Conservation (phyloP, 2,329 filamentous ascomycete genomes). For the Aspergillus phoenicis region DNA sequence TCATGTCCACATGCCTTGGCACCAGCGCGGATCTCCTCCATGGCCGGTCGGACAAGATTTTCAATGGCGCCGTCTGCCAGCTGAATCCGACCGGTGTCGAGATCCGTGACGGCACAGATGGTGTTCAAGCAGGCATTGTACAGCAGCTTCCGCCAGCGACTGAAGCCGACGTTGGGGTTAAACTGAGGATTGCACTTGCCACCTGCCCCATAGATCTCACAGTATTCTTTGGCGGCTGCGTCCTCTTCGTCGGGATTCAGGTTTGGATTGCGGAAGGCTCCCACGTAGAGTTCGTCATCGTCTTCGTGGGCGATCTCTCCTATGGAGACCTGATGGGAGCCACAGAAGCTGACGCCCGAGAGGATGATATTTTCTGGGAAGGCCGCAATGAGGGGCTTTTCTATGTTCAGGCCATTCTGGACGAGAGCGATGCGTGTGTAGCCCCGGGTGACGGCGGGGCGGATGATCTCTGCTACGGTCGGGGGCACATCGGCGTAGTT, state of each 20-base stretch:
- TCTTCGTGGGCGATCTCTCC: slow-evolving; percentile 58
- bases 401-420: slow-evolving; percentile 66
- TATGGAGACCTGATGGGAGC: slow-evolving; percentile 50
- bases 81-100: slow-evolving; percentile 56
- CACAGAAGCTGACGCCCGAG: slow-evolving; percentile 56
- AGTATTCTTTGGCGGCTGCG: slow-evolving; percentile 47
- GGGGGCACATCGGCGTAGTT: slow-evolving; percentile 59
- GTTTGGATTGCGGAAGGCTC: slow-evolving; percentile 46
- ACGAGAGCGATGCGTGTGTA: slow-evolving; percentile 58
- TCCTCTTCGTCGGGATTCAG: slow-evolving; percentile 13
- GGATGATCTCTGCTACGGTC: slow-evolving; percentile 52
- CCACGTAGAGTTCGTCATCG: slow-evolving; percentile 53
- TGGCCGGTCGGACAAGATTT: slow-evolving; percentile 54
- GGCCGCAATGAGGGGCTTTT: slow-evolving; percentile 53
- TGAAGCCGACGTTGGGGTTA: slow-evolving; percentile 32
- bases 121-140: slow-evolving; percentile 56
- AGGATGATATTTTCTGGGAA: slow-evolving; percentile 58
- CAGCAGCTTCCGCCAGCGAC: slow-evolving; percentile 45
- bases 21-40: slow-evolving; percentile 54
- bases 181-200: slow-evolving; percentile 49
- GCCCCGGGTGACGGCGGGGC: slow-evolving; percentile 54
- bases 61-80: slow-evolving; percentile 48
- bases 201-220: slow-evolving; percentile 51
- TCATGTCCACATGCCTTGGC: slow-evolving; percentile 15
- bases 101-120: slow-evolving; percentile 51